Percentiles rank a stretch among this genome's conserved stretches.
Conservation (phyloP, 2,329 filamentous ascomycete genomes). For the Phialophora verrucosa region DNA sequence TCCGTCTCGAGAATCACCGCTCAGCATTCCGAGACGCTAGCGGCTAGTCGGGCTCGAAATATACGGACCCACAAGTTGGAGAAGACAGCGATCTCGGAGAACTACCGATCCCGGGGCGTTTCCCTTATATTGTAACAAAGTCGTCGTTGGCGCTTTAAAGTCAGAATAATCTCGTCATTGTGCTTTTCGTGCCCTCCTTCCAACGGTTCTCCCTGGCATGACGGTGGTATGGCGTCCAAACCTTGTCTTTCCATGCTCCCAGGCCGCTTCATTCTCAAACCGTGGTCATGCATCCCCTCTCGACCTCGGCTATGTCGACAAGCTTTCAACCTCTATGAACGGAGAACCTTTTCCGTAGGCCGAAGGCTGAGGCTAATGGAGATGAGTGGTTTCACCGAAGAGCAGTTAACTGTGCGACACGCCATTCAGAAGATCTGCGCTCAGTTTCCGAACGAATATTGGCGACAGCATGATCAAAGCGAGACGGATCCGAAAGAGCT, state of each 20-base stretch:
- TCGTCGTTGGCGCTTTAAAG: neutral
- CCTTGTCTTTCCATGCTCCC: slow-evolving; percentile 9
- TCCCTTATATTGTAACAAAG: neutral
- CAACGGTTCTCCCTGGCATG: neutral
- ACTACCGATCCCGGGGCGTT: slow-evolving; percentile 6
- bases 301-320: slow-evolving; percentile 28
- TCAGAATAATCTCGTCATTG: neutral
- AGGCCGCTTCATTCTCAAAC: slow-evolving; percentile 5
- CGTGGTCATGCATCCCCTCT: slow-evolving; percentile 8
- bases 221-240: slow-evolving; percentile 21
- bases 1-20: slow-evolving; percentile 25
- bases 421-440: slow-evolving; percentile 71
- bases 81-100: slow-evolving; percentile 34
- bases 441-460: slow-evolving; percentile 75
- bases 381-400: slow-evolving; percentile 72
- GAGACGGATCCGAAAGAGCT: slow-evolving; percentile 76
- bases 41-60: slow-evolving; percentile 6
- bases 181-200: neutral
- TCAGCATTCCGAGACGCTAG: slow-evolving; percentile 20
- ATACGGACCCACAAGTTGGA: slow-evolving; percentile 14
- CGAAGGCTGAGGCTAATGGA: slow-evolving; percentile 64
- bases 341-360: slow-evolving; percentile 28
- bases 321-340: neutral
- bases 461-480: slow-evolving; percentile 73
- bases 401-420: slow-evolving; percentile 74